These are phyloP conservation scores for Rhizopogon vinicolor DNA, from an alignment of 768 basidiomycete genomes.

Conservation along the genomic window DNA sequence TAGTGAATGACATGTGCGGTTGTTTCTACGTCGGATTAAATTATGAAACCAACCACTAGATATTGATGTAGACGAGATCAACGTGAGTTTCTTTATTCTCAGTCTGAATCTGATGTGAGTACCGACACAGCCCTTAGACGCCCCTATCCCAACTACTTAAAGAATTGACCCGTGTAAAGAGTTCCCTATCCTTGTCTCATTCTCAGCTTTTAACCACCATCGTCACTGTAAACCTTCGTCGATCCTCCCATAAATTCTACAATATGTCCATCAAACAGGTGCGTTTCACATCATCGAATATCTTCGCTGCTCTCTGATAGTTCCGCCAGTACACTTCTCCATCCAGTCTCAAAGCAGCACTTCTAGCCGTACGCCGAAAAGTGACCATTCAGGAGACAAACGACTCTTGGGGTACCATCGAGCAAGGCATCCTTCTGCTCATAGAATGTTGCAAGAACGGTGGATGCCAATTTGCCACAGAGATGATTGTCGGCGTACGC, in stretches of 20 bases:
- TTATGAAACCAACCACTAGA: too few relatives aligned
- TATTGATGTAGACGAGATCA: too few relatives aligned
- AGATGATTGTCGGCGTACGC: constrained; percentile 48
- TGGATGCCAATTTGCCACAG: constrained; percentile 46
- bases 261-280: constrained; percentile 24
- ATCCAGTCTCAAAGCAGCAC: constrained; percentile 29
- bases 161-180: too few relatives aligned
- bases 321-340: constrained; percentile 32
- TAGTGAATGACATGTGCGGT: neutral
- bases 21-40: too few relatives aligned
- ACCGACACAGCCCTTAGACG: too few relatives aligned
- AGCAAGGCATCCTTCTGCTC: constrained; percentile 42
- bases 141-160: too few relatives aligned
- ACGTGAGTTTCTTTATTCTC: too few relatives aligned
- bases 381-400: constrained; percentile 55
- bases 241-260: too few relatives aligned
- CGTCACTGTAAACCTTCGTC: too few relatives aligned
- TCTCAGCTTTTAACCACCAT: too few relatives aligned
- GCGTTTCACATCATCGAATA: neutral
- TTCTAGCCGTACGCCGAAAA: constrained; percentile 38
- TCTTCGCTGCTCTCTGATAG: neutral
- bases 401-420: constrained; percentile 49
- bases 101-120: too few relatives aligned
- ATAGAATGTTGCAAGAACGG: constrained; percentile 46
- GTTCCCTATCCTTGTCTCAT: too few relatives aligned